Base-by-base conservation (phyloP, 805 yeast species). In the Candida maltosa region DNA sequence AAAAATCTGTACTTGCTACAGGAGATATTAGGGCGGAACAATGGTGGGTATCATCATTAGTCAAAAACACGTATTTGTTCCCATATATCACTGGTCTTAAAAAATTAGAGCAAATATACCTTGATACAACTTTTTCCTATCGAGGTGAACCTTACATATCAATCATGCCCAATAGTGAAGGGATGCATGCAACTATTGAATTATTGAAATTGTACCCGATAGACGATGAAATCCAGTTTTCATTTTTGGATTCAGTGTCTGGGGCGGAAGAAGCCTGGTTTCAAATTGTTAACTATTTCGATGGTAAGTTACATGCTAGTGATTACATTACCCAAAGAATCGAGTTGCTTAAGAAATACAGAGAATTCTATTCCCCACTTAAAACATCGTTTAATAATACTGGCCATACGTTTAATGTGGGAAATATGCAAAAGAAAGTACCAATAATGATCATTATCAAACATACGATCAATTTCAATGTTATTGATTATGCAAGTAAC, bases 1-100 rank as follows among this genome's bases (percentile, higher is more conserved):
- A 10, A 38, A 32, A 39, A 15, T 49, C 75, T 0, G 69, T 77
- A 1, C 56, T 78, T 6, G 58, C 66, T 20, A 77, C 83, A 0
- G 84, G 83, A 2, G 84, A 78, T 46, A 37, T 75, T 3, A 55
- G 82, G 18, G 80, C 80, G 5, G 83, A 78, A 47, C 30, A 41
- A 1, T 73, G 78, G 75, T 75, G 77, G 70, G 50, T 66, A 1
- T 57, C 65, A 12, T 37, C 57, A 9, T 46, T 51, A 3, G 40
- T 42, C 1, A 59, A 56, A 19, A 65, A 69, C 32, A 70, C 73
- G 1, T 41, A 46, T 4, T 43, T 78, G 9, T 45, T 62, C 12
- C 77, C 79, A 0, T 78, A 63, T 40, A 41, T 51, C 1, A 29
- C 41, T n/a, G 63, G 66, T 1, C 29, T 51, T 3, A 58, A 52